These are phyloP conservation scores for Trametes hirsuta DNA, from an alignment of 1,284 basidiomycete species.

Conservation along the genomic window DNA sequence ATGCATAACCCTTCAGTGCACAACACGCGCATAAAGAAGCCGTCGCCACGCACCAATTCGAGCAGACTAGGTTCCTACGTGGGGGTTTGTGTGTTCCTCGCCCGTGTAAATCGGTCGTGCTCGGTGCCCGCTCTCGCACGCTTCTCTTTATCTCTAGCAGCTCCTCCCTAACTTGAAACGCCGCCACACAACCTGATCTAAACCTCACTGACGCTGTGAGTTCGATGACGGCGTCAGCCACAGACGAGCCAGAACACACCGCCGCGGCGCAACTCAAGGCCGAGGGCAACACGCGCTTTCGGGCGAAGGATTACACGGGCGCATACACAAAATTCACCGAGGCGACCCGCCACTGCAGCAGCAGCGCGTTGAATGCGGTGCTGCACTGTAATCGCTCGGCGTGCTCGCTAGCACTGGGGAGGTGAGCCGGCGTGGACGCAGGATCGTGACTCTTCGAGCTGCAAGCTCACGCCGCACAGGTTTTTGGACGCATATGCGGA, in stretches of 20 bases:
- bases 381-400: slow-evolving; percentile 43
- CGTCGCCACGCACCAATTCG: too few relatives aligned
- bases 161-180: too few relatives aligned
- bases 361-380: slow-evolving; percentile 32
- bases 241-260: neutral
- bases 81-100: too few relatives aligned
- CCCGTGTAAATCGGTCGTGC: too few relatives aligned
- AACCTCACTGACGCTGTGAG: neutral
- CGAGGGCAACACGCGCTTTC: slow-evolving; percentile 41
- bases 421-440: slow-evolving; percentile 6
- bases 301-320: slow-evolving; percentile 32
- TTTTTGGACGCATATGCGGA: slow-evolving; percentile 19
- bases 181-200: too few relatives aligned
- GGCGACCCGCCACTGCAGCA: slow-evolving; percentile 34
- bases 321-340: slow-evolving; percentile 39
- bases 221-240: neutral
- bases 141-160: too few relatives aligned
- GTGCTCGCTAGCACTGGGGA: slow-evolving; percentile 28
- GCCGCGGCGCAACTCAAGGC: slow-evolving; percentile 34
- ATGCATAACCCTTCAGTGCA: too few relatives aligned
- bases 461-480: slow-evolving; percentile 1
- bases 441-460: neutral
- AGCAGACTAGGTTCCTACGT: too few relatives aligned
- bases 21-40: too few relatives aligned
- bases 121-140: too few relatives aligned